Conservation (phyloP, 257 asterid genomes). For the Fraxinus anomala region DNA sequence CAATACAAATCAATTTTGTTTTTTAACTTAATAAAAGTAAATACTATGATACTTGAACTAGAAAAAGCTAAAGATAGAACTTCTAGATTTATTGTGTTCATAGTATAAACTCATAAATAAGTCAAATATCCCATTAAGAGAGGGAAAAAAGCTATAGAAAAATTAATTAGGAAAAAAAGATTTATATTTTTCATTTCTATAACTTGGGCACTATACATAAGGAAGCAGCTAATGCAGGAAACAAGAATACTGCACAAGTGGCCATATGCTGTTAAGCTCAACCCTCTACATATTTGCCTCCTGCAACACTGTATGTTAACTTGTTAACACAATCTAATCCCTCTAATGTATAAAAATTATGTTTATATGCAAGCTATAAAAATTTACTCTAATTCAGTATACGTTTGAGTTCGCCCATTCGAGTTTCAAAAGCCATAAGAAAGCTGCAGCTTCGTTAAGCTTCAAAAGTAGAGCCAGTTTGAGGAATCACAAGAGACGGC, state of each 20-base stretch:
- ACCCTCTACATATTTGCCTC: slow-evolving; percentile 1
- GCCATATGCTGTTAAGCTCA: slow-evolving; percentile 2
- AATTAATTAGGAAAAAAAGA: neutral
- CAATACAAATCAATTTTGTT: too few species aligned
- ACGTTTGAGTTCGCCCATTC: slow-evolving; percentile 11
- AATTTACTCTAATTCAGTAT: neutral
- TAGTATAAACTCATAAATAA: too few species aligned
- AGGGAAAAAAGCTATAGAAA: neutral
- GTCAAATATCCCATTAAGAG: neutral
- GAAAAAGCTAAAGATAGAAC: too few species aligned
- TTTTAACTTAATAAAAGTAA: too few species aligned
- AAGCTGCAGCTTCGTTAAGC: slow-evolving; percentile 31
- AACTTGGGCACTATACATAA: slow-evolving; percentile 25
- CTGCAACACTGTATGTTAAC: slow-evolving; percentile 1
- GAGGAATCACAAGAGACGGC: slow-evolving; percentile 39
- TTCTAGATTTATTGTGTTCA: too few species aligned
- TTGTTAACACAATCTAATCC: slow-evolving; percentile 20
- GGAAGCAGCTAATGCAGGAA: slow-evolving; percentile 25
- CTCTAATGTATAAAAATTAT: neutral
- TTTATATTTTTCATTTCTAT: neutral
- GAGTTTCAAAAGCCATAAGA: neutral
- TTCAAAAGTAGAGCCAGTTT: slow-evolving; percentile 42
- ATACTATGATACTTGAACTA: too few species aligned
- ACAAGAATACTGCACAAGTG: slow-evolving; percentile 28
- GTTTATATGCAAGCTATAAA: neutral